Evolutionary conservation across 192 early-diverging fungal species (phyloP).

Genomic region (Pilaira anomala): DNA sequence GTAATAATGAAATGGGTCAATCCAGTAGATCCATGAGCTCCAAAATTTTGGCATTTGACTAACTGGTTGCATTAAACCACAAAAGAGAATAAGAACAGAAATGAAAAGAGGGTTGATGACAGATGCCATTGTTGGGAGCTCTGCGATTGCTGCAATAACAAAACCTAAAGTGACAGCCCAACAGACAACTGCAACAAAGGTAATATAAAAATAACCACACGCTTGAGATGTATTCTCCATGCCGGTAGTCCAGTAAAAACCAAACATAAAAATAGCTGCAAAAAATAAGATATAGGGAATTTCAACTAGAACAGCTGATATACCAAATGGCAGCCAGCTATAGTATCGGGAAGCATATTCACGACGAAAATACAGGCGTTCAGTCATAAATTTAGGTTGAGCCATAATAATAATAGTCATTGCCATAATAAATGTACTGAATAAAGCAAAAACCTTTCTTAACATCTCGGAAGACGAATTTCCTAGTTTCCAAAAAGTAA

Average conservation of each 20-base stretch:
- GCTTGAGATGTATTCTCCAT: conserved; percentile 46
- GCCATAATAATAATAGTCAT: conserved; percentile 67
- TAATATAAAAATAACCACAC: conserved; percentile 63
- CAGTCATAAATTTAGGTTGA: conserved; percentile 65
- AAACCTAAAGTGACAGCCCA: conserved; percentile 71
- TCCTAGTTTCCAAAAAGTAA: conserved; percentile 68
- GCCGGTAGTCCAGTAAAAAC: conserved; percentile 74
- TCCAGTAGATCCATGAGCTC: conserved; percentile 63
- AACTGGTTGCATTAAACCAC: conserved; percentile 64
- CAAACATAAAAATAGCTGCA: conserved; percentile 62
- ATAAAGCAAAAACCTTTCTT: conserved; percentile 70
- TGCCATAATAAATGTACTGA: conserved; percentile 63
- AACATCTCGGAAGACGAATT: conserved; percentile 55
- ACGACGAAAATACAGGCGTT: conserved; percentile 64
- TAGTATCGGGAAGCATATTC: conserved; percentile 69
- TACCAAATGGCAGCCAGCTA: conserved; percentile 61
- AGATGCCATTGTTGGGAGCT: conserved; percentile 54
- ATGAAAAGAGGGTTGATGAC: conserved; percentile 68
- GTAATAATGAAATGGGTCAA: conserved; percentile 65
- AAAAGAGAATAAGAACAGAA: conserved; percentile 65
- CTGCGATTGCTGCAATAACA: conserved; percentile 64
- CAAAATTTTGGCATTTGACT: conserved; percentile 64
- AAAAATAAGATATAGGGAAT: conserved; percentile 66
- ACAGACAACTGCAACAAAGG: conserved; percentile 54
- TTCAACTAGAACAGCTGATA: conserved; percentile 62